phyloP scores from a whole-genome alignment of 1,139 yeast genomes.

The Keqinozyma sinolaborantium region DNA sequence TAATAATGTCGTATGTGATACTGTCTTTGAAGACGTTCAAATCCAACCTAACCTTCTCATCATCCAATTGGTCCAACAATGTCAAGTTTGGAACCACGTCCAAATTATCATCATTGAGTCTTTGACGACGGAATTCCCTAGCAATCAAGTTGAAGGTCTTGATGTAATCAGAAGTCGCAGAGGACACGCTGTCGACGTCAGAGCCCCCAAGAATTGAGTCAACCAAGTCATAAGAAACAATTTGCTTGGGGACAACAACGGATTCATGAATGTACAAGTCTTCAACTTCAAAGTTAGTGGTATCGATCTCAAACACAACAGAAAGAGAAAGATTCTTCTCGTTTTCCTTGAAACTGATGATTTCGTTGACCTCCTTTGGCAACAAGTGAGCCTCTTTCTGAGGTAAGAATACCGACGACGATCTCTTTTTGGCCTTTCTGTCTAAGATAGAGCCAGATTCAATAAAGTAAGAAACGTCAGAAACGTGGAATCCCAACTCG shows the following conservation, averaged over 20 bases:
- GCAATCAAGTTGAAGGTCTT: slow-evolving; percentile 65
- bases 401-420: slow-evolving; percentile 87
- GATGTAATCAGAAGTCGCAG: slow-evolving; percentile 66
- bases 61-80: slow-evolving; percentile 78
- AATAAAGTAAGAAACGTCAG: slow-evolving; percentile 73
- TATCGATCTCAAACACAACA: slow-evolving; percentile 78
- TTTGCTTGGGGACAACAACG: slow-evolving; percentile 57
- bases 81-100: slow-evolving; percentile 58
- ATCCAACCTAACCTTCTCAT: slow-evolving; percentile 70
- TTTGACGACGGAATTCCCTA: slow-evolving; percentile 67
- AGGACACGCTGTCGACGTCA: slow-evolving; percentile 32
- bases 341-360: slow-evolving; percentile 61
- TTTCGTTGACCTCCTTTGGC: slow-evolving; percentile 60
- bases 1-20: slow-evolving; percentile 55
- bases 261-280: slow-evolving; percentile 80
- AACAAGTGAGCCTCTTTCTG: slow-evolving; percentile 69
- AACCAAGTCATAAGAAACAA: slow-evolving; percentile 49
- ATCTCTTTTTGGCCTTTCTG: slow-evolving; percentile 86
- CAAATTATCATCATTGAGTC: slow-evolving; percentile 51
- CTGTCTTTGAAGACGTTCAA: slow-evolving; percentile 71
- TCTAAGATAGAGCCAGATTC: slow-evolving; percentile 75
- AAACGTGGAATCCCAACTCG: slow-evolving; percentile 75
- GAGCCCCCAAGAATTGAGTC: slow-evolving; percentile 44
- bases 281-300: slow-evolving; percentile 67
- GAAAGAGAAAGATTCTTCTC: slow-evolving; percentile 69